A percentile compares a stretch with the other conserved stretches of the same genome.
These are phyloP conservation scores for Phialophora verrucosa DNA, from an alignment of 2,329 filamentous ascomycete genomes.

Conservation along the genomic window DNA sequence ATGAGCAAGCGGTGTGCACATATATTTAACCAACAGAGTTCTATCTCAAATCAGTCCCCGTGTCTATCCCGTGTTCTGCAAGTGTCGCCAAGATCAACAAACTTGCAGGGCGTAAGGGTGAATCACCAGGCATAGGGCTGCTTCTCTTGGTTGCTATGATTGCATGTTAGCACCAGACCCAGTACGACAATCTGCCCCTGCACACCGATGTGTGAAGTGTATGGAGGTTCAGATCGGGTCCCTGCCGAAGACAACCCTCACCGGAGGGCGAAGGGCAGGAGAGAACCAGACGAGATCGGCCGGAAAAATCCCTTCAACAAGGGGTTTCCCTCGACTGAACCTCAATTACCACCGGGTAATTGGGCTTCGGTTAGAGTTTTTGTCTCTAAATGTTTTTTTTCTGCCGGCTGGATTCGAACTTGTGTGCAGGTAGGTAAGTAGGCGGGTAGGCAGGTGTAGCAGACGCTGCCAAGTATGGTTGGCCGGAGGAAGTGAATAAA, in stretches of 20 bases:
- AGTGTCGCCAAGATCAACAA: neutral
- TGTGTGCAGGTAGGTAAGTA: neutral
- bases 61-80: constrained; percentile 1
- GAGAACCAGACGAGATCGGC: neutral
- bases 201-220: neutral
- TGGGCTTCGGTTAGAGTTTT: constrained; percentile 8
- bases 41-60: neutral
- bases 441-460: neutral
- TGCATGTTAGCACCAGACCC: neutral
- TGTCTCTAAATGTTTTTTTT: neutral
- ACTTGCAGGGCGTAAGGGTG: neutral
- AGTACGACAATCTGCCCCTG: neutral
- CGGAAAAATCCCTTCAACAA: neutral
- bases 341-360: constrained; percentile 1
- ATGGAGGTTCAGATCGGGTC: neutral
- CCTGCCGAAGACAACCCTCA: neutral
- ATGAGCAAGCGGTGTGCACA: neutral
- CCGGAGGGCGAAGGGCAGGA: neutral
- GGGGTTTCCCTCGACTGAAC: neutral
- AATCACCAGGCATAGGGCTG: neutral
- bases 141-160: constrained; percentile 5
- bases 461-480: neutral
- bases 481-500: neutral
- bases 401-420: neutral
- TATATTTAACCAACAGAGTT: neutral